Percentiles rank a stretch among this genome's conserved stretches.
These are phyloP conservation scores for Leccinum pellstonianum DNA, from an alignment of 768 basidiomycete genomes.

Conservation along the genomic window DNA sequence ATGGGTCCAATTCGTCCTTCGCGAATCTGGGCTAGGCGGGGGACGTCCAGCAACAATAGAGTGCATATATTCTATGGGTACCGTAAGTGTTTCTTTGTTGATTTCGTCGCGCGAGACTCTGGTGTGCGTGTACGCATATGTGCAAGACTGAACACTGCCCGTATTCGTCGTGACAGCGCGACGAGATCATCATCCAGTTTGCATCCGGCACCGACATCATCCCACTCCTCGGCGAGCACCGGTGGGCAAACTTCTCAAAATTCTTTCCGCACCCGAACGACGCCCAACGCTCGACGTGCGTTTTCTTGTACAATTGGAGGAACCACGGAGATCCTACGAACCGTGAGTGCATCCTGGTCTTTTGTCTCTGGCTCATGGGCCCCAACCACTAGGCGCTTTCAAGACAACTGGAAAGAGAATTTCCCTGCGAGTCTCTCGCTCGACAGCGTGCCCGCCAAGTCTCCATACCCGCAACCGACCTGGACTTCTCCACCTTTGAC, in stretches of 20 bases:
- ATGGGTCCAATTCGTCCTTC: slow-evolving; percentile 27
- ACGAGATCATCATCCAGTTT: slow-evolving; percentile 32
- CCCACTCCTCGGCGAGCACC: slow-evolving; percentile 31
- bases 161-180: slow-evolving; percentile 17
- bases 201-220: slow-evolving; percentile 22
- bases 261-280: slow-evolving; percentile 5
- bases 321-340: slow-evolving; percentile 31
- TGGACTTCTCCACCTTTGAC: slow-evolving; percentile 23
- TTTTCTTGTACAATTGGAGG: slow-evolving; percentile 33
- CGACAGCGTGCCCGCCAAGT: slow-evolving; percentile 16
- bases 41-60: slow-evolving; percentile 18
- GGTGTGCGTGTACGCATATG: neutral
- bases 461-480: slow-evolving; percentile 28
- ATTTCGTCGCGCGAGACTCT: neutral
- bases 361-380: neutral
- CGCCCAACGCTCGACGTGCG: slow-evolving; percentile 13
- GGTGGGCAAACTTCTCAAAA: slow-evolving; percentile 17
- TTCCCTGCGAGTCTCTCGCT: slow-evolving; percentile 15
- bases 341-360: slow-evolving; percentile 20
- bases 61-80: slow-evolving; percentile 30
- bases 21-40: slow-evolving; percentile 16
- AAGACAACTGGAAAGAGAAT: slow-evolving; percentile 30
- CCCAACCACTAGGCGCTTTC: neutral
- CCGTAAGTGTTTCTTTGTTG: slow-evolving; percentile 22
- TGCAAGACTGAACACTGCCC: neutral